phyloP scores from a whole-genome alignment of 176 grass and related monocot genomes.

The Typha latifolia region DNA sequence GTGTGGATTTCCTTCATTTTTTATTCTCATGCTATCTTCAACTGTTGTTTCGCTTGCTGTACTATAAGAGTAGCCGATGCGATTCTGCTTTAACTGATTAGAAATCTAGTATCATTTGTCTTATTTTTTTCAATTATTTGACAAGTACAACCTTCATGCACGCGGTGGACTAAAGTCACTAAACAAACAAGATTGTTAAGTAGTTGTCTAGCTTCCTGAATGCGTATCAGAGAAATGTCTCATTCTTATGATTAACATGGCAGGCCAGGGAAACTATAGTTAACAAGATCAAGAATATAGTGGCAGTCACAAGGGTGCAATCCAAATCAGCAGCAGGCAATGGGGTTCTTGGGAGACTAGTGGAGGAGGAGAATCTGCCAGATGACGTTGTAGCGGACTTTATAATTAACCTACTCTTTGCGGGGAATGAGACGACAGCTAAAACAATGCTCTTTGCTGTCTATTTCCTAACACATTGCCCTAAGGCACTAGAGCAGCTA shows the following conservation, averaged over 20 bases:
- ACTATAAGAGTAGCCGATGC: background rate
- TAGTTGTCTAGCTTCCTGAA: no score
- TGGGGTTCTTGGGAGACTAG: conserved; percentile 11
- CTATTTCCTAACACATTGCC: conserved; percentile 13
- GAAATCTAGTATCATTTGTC: no score
- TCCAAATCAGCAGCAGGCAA: background rate
- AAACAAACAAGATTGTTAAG: no score
- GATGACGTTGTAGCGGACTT: conserved; percentile 3
- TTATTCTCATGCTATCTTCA: background rate
- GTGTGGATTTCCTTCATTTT: background rate
- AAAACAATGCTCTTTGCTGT: conserved; percentile 18
- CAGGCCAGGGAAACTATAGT: conserved; percentile 8
- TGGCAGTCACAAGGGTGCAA: background rate
- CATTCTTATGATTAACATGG: background rate
- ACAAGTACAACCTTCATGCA: no score
- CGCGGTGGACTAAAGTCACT: no score
- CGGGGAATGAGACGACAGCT: conserved; percentile 15
- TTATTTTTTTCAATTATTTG: no score
- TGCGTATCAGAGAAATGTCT: background rate
- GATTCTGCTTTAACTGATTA: no score
- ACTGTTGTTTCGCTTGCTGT: background rate
- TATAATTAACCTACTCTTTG: conserved; percentile 11
- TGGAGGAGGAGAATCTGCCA: conserved; percentile 3
- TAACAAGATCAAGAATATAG: conserved; percentile 8
- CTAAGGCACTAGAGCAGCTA: conserved; percentile 9